Base-by-base conservation (phyloP, 2,329 filamentous ascomycete genomes). In the Colletotrichum magnum region DNA sequence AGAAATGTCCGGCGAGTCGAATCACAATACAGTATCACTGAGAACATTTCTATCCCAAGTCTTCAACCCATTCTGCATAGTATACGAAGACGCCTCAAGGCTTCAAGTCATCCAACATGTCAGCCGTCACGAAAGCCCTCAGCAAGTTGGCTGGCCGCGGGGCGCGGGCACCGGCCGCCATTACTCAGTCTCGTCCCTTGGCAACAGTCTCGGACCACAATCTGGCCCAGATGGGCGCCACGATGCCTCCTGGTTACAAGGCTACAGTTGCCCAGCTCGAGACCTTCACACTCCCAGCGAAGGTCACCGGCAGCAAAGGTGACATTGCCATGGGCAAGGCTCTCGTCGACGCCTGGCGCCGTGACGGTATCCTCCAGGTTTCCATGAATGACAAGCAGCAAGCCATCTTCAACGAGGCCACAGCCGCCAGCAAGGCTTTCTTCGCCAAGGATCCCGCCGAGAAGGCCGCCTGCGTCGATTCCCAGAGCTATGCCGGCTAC, bases 341-440 rank as follows among this genome's bases (percentile, higher is more conserved):
- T 48, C 77, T 86, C 50, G 74, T 86, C 28, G 70, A 77, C 0
- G 80, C 83, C 3, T 85, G 82, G 81, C 79, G 79, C 13, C 75
- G 76, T 1, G 82, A 85, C 52, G 83, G 84, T 47, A 85, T 86
- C 69, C 76, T 86, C 47, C 83, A 86, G 72, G 78, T 86, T n/a
- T 72, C 76, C 64, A 83, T 84, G 79, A 74, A 73, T 26, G 65
- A 73, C 28, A 21, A 67, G n/a, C 80, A 85, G 62, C 76, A 77
- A 56, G 69, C 56, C 6, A 72, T 81, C 9, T 83, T 81, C 68
- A 68, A 78, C 12, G 73, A 75, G 7, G 83, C 84, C 36, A 77
- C 79, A 26, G 69, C 72, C 0, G 78, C 79, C 5, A 84, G 80
- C 73, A 75, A 76, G 58, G 69, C 73, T 6, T 86, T 85, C 75